A percentile compares a stretch with the other conserved stretches of the same genome.
Conservation (phyloP, 768 basidiomycete genomes). For the Tylopilus subfusipes region DNA sequence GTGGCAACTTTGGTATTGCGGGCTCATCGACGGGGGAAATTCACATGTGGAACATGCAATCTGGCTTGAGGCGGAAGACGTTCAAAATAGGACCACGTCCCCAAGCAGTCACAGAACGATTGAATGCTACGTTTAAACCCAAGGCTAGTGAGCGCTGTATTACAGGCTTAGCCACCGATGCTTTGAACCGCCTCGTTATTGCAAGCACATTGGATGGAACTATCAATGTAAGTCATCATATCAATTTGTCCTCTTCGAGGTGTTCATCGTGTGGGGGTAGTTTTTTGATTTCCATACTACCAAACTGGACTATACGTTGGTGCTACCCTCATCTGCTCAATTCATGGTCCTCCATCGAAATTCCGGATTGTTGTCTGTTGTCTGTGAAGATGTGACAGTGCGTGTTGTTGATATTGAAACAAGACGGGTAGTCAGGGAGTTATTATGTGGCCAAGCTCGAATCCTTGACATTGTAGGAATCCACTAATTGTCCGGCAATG, state of each 20-base stretch:
- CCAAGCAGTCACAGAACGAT: slow-evolving; percentile 45
- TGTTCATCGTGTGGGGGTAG: slow-evolving; percentile 38
- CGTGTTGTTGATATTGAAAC: slow-evolving; percentile 93
- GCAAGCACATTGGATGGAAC: slow-evolving; percentile 88
- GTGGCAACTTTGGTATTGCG: slow-evolving; percentile 92
- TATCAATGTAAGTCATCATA: slow-evolving; percentile 61
- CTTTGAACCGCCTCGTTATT: slow-evolving; percentile 76
- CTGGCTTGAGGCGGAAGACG: slow-evolving; percentile 77
- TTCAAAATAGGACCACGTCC: slow-evolving; percentile 70
- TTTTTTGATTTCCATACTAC: slow-evolving; percentile 96
- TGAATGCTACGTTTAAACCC: slow-evolving; percentile 39
- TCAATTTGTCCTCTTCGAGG: not conserved
- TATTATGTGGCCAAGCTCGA: slow-evolving; percentile 70
- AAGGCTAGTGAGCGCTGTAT: slow-evolving; percentile 52
- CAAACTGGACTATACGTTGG: slow-evolving; percentile 62
- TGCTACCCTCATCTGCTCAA: slow-evolving; percentile 64
- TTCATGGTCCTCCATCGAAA: slow-evolving; percentile 79
- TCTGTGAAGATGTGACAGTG: slow-evolving; percentile 84
- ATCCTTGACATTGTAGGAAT: slow-evolving; percentile 79
- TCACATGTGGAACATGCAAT: slow-evolving; percentile 96
- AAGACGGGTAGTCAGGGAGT: slow-evolving; percentile 77
- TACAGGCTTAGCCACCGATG: slow-evolving; percentile 82
- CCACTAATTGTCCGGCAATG: not conserved
- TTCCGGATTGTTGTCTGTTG: slow-evolving; percentile 75
- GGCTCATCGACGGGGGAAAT: slow-evolving; percentile 79